Evolutionary conservation across 2,329 filamentous ascomycete species (phyloP).

Genomic region (Talaromyces sp.): DNA sequence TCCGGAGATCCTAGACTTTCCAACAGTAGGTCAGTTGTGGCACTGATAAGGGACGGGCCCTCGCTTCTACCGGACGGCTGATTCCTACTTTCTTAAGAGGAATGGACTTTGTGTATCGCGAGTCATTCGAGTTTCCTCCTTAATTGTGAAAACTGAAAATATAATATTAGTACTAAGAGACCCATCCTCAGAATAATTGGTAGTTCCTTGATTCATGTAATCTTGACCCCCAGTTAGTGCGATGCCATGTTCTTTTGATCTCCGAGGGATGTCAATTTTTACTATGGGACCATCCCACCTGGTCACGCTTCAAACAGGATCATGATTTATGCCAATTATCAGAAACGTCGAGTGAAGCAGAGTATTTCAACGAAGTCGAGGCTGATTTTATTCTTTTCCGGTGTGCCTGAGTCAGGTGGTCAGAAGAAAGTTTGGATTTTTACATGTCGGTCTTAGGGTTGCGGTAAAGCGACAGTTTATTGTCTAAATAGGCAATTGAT

Average conservation of each 20-base stretch:
- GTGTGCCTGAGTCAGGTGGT: neutral
- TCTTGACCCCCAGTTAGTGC: neutral
- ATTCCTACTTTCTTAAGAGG: neutral
- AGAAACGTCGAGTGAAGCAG: neutral
- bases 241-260: constrained; percentile 9
- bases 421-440: neutral
- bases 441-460: neutral
- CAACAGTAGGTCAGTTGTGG: neutral
- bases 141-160: neutral
- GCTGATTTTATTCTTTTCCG: neutral
- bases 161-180: neutral
- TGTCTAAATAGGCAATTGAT: neutral
- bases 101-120: neutral
- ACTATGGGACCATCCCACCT: neutral
- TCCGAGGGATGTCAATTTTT: constrained; percentile 5
- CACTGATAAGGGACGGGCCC: neutral
- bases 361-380: neutral
- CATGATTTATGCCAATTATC: neutral
- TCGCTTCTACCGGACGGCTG: neutral
- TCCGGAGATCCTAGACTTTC: neutral
- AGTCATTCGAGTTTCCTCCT: neutral
- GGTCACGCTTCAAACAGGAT: neutral
- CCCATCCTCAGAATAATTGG: neutral
- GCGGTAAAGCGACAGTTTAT: neutral
- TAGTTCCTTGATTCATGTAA: neutral